Evolutionary conservation across 176 grass and related monocot genomes (phyloP), one percentile per base, ranked within the genome.

Genomic region (Oryza meridionalis): DNA sequence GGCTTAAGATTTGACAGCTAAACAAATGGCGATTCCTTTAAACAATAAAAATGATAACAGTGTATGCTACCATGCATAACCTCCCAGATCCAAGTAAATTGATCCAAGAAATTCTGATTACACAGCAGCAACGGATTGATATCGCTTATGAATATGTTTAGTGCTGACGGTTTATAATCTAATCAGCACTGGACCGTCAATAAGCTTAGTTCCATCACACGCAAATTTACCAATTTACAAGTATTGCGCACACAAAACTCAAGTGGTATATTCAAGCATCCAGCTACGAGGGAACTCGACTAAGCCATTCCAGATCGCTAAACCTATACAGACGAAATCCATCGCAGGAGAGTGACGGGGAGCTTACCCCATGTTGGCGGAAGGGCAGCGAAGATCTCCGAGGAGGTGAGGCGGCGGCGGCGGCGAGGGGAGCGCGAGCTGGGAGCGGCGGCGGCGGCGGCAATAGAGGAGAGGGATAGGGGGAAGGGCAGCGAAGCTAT

Each of bases 131-230:
- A 88, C 81, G 55, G 59, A 73, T 91, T 88, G 14, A 69, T 91
- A 3, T 88, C 25, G 85, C 89, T 91, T 88, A 88, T 88, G 85
- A 88, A 65, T 84, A 73, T 91, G 89, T 91, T 91, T 88, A 81
- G 89, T 21, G 21, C 81, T 88, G 85, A 88, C 67, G 89, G 81
- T 77, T 17, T 38, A 66, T 3, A 85, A 81, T 84, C 82, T 84
- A 72, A 91, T 85, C 89, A 91, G 85, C 81, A 88, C 89, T 50
- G 66, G 89, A 91, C 86, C 86, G 83, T 92, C 90, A 65, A 79
- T 82, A 88, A 91, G 85, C 89, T 29, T 29, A 29, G 27, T 29
- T 29, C 27, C 27, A 29, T 29, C 27, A 29, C 27, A 29, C 27
- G 27, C 27, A 29, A 29, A 29, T 29, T 29, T 29, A 29, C 27